These are phyloP conservation scores for Rhodotorula toruloides DNA, from an alignment of 768 basidiomycete species.

Conservation along the genomic window DNA sequence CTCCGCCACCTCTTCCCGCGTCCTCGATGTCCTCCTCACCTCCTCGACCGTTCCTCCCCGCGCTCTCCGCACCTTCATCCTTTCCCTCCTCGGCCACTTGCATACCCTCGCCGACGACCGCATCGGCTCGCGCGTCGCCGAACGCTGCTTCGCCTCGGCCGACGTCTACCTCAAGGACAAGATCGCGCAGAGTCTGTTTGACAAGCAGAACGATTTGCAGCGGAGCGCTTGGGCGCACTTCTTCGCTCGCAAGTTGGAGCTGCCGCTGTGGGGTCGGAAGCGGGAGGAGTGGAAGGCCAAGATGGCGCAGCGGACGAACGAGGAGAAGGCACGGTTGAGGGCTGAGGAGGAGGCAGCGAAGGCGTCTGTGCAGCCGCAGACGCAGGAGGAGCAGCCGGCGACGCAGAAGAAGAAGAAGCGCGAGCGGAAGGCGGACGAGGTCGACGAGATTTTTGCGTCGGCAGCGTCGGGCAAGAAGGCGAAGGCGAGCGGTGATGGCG, in stretches of 20 bases:
- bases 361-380: neutral
- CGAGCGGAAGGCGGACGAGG: slow-evolving; percentile 32
- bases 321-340: slow-evolving; percentile 19
- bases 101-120: slow-evolving; percentile 78
- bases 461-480: neutral
- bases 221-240: slow-evolving; percentile 80
- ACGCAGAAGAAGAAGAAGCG: slow-evolving; percentile 26
- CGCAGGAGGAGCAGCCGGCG: neutral
- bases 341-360: slow-evolving; percentile 6
- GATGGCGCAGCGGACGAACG: slow-evolving; percentile 48
- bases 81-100: slow-evolving; percentile 71
- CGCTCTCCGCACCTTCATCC: slow-evolving; percentile 64
- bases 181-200: slow-evolving; percentile 66
- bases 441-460: slow-evolving; percentile 32
- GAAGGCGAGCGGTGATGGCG: neutral
- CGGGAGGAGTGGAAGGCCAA: slow-evolving; percentile 78
- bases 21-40: slow-evolving; percentile 69
- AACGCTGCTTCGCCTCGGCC: slow-evolving; percentile 83
- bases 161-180: slow-evolving; percentile 96
- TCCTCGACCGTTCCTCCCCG: slow-evolving; percentile 54
- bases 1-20: slow-evolving; percentile 64
- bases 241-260: slow-evolving; percentile 70
- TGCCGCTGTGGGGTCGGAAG: slow-evolving; percentile 69
- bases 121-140: slow-evolving; percentile 81
- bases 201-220: slow-evolving; percentile 65